A percentile compares a stretch with the other conserved stretches of the same genome.
These are phyloP conservation scores for Capsicum rhomboideum DNA, from an alignment of 257 asterid species.

Conservation along the genomic window DNA sequence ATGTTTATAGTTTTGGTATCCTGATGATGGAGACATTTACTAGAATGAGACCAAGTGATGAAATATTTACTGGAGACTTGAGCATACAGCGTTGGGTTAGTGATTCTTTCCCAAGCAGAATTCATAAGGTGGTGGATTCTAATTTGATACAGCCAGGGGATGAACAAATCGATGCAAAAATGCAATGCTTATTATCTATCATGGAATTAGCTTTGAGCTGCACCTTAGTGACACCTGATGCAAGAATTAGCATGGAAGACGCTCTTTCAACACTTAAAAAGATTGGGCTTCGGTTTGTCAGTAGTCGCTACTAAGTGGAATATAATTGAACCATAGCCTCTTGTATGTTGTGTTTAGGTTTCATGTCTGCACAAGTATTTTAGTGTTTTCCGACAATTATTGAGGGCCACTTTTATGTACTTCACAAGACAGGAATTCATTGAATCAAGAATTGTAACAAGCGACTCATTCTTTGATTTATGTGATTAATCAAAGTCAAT, in stretches of 20 bases:
- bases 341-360: slow-evolving; percentile 16
- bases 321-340: too few relatives aligned
- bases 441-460: too few relatives aligned
- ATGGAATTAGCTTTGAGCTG: not conserved
- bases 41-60: not conserved
- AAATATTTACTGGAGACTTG: not conserved
- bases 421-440: too few relatives aligned
- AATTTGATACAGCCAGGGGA: not conserved
- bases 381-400: too few relatives aligned
- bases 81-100: not conserved
- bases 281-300: not conserved
- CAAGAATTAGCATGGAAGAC: too few relatives aligned
- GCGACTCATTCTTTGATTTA: too few relatives aligned
- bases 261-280: too few relatives aligned
- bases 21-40: not conserved
- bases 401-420: too few relatives aligned
- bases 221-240: too few relatives aligned
- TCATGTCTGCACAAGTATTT: slow-evolving; percentile 11
- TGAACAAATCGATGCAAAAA: not conserved
- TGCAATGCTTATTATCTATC: not conserved
- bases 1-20: not conserved
- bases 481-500: not conserved
- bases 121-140: not conserved
- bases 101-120: not conserved
- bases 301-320: not conserved